Base-by-base conservation (phyloP, 306 rosid genomes). In the Argentina anserina region DNA sequence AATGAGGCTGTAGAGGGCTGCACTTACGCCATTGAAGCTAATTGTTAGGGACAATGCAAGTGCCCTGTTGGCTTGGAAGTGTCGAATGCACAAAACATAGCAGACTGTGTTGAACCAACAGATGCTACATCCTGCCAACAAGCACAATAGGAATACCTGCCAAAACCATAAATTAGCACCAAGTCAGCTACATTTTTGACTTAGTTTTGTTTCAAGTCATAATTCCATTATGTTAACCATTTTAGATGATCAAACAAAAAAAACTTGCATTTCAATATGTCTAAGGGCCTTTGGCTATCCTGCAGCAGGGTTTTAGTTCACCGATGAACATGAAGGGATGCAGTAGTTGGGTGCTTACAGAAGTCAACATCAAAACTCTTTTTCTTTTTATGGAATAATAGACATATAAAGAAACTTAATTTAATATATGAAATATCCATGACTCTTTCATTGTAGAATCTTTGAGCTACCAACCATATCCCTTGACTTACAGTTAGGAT, bases 61-160 rank as follows among this genome's bases (percentile, higher is more conserved):
- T 6, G 98, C 62, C 23, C 89, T 82, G 83, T 83, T 87, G 18
- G 82, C 25, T 2, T 84, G 77, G 65, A 90, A 92, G 59, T 90
- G 79, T 68, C 46, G 69, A 42, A 88, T 88, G 63, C 98, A 90
- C 21, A 91, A 46, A 40, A 90, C 90, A 46, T 84, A 90, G 86
- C 93, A 90, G 61, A 92, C 81, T 0, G 98, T 92, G 86, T 92
- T 92, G 90, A 92, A 92, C 93, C 97, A 90, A 69, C 91, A 84
- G 63, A 90, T 83, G 86, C 98, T 84, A 47, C 93, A 88, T 13
- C 98, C 98, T 20, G 89, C 97, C 70, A 87, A 60, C 74, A 90
- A 86, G 82, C 91, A 84, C n/a, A 87, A 85, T 39, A 90, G 70
- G 73, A 88, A 83, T 0, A 90, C 93, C 98, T 90, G 86, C 73